Evolutionary conservation across 805 yeast species (phyloP).

Genomic region (Starmerella bacillaris): DNA sequence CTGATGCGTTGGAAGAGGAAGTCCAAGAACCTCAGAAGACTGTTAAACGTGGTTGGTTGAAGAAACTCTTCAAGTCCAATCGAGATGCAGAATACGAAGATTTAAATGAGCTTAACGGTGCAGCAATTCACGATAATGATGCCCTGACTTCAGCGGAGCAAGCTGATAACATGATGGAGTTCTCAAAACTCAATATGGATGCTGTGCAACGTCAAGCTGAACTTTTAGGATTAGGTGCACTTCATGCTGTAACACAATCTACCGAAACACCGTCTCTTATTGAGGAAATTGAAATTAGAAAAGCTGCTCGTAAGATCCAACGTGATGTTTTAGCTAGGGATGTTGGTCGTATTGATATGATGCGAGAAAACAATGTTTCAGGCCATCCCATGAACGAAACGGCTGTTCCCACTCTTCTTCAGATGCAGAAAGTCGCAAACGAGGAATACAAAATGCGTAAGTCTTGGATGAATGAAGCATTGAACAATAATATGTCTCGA

Average conservation of each 20-base stretch:
- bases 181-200: slow-evolving; percentile 19
- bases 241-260: slow-evolving; percentile 11
- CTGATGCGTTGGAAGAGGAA: slow-evolving; percentile 19
- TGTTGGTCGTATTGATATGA: slow-evolving; percentile 10
- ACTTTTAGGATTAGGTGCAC: slow-evolving; percentile 17
- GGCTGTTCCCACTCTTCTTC: slow-evolving; percentile 18
- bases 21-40: slow-evolving; percentile 7
- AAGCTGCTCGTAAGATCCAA: slow-evolving; percentile 20
- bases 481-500: too few species aligned
- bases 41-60: slow-evolving; percentile 6
- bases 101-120: slow-evolving; percentile 12
- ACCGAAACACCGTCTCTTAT: slow-evolving; percentile 21
- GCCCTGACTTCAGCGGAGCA: slow-evolving; percentile 7
- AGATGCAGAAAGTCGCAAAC: slow-evolving; percentile 20
- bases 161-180: slow-evolving; percentile 17
- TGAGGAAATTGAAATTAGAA: slow-evolving; percentile 25
- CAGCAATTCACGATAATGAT: slow-evolving; percentile 7
- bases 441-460: slow-evolving; percentile 18
- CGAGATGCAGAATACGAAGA: slow-evolving; percentile 4
- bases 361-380: slow-evolving; percentile 1
- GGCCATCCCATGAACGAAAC: slow-evolving; percentile 1
- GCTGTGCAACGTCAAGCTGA: slow-evolving; percentile 16
- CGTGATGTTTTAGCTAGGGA: slow-evolving; percentile 17
- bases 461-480: slow-evolving; percentile 10
- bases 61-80: slow-evolving; percentile 8